These are phyloP conservation scores for Scheffersomyces titani DNA, from an alignment of 1,139 yeast genomes.

Conservation along the genomic window DNA sequence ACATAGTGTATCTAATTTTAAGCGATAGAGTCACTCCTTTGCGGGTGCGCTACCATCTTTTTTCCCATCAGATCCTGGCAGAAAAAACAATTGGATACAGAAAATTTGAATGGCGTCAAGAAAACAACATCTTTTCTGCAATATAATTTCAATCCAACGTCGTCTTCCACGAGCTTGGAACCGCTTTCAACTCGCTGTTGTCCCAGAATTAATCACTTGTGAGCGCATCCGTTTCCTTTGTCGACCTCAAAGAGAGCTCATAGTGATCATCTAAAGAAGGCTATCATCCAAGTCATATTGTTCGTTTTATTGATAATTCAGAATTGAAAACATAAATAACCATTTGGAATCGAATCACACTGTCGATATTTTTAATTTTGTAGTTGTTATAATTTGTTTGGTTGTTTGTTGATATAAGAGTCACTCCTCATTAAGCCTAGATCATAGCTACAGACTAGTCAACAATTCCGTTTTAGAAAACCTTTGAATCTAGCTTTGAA, in stretches of 20 bases:
- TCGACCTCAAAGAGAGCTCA: neutral
- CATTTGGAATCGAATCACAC: neutral
- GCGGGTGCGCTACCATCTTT: neutral
- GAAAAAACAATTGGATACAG: neutral
- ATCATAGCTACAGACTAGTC: neutral
- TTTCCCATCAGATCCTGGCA: neutral
- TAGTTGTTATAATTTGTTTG: neutral
- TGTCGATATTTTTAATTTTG: neutral
- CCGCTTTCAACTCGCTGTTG: neutral
- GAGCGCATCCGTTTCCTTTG: neutral
- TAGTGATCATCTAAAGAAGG: neutral
- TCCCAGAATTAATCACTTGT: neutral
- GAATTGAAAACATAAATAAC: neutral
- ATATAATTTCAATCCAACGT: neutral
- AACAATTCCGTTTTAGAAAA: neutral
- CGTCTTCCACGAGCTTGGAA: neutral
- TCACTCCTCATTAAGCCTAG: neutral
- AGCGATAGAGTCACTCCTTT: neutral
- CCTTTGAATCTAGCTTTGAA: neutral
- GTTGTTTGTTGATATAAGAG: too few relatives aligned
- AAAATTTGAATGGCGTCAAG: neutral
- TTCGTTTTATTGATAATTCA: neutral
- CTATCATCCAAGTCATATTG: neutral
- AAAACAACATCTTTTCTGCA: neutral
- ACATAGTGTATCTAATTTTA: neutral